Evolutionary conservation across 2,329 filamentous ascomycete species (phyloP), one percentile per base, ranked within the genome.

Genomic region (Epicoccum sorghinum): DNA sequence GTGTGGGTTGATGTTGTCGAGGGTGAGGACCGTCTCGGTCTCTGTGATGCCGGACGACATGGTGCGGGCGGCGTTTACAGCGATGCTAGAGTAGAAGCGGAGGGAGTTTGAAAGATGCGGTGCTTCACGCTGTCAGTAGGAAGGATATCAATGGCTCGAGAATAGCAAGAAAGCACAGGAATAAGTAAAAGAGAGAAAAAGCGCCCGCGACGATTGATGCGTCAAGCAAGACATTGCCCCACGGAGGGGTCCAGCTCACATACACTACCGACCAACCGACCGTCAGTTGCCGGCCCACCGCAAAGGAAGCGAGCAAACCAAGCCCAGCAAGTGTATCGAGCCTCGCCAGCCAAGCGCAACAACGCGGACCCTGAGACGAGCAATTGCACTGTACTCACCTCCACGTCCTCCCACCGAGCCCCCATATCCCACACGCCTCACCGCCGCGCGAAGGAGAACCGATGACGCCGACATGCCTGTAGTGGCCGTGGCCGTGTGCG

Each of bases 1-100:
- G 75, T 95, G 85, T 44, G 86, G 90, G 81, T 98, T 99, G 82
- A 99, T 96, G 81, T 95, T 96, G 77, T 91, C 83, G 69, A 90
- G 81, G 68, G 83, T 89, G 66, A 99, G 82, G 55, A 81, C 79
- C 43, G 63, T 66, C 55, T 59, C 63, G 33, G 64, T 60, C 30
- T 59, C 48, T 45, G 66, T 62, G 40, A 55, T 51, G 45, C 62
- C 56, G 30, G 79, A 75, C 77, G 79, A 75, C 77, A 83, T 79
- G 64, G 18, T 18, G 18, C 18, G 18, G 18, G 69, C 77, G 64
- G 83, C 78, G 63, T 68, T 76, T 64, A 59, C 57, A 7, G 35
- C 13, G 18, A 18, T 18, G 18, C 18, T 18, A 18, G 47, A 43
- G 27, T 39, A 4, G 29, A 7, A 10, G 29, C 12, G 30, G 18